Evolutionary conservation across 2,329 filamentous ascomycete genomes (phyloP).

Genomic region (Endoconidiophora polonica): DNA sequence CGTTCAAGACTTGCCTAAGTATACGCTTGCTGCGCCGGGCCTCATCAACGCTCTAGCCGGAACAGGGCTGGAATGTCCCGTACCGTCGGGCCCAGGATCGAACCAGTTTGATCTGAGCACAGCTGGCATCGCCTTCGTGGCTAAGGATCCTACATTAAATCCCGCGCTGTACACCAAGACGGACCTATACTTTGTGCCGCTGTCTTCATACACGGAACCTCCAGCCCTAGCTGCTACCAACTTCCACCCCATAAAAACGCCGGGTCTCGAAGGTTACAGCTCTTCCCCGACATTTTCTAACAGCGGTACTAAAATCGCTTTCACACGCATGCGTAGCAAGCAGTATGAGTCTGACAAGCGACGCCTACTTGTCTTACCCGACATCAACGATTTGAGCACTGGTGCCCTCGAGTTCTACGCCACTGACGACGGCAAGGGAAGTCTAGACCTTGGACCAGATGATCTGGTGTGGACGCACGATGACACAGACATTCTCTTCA

Average conservation of each 20-base stretch:
- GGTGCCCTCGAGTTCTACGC: slow-evolving; percentile 43
- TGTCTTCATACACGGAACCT: slow-evolving; percentile 40
- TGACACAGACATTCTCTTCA: slow-evolving; percentile 50
- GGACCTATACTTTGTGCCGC: slow-evolving; percentile 58
- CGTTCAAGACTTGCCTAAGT: slow-evolving; percentile 19
- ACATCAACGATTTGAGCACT: slow-evolving; percentile 39
- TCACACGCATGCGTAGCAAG: slow-evolving; percentile 58
- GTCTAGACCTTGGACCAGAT: slow-evolving; percentile 43
- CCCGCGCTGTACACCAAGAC: slow-evolving; percentile 64
- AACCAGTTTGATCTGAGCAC: slow-evolving; percentile 64
- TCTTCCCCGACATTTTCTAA: slow-evolving; percentile 56
- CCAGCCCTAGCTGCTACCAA: slow-evolving; percentile 22
- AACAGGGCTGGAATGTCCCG: slow-evolving; percentile 45
- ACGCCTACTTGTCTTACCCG: slow-evolving; percentile 45
- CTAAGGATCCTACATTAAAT: slow-evolving; percentile 56
- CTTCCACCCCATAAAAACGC: slow-evolving; percentile 26
- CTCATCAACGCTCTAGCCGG: slow-evolving; percentile 49
- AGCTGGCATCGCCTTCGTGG: slow-evolving; percentile 52
- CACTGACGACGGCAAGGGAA: slow-evolving; percentile 43
- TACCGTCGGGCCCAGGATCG: slow-evolving; percentile 61
- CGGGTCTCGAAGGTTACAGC: slow-evolving; percentile 46
- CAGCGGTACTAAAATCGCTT: slow-evolving; percentile 53
- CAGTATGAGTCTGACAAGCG: slow-evolving; percentile 73
- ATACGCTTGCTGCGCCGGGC: slow-evolving; percentile 25
- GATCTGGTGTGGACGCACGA: slow-evolving; percentile 39